Conservation (phyloP, 2,329 filamentous ascomycete species). For the Beauveria caledonica region DNA sequence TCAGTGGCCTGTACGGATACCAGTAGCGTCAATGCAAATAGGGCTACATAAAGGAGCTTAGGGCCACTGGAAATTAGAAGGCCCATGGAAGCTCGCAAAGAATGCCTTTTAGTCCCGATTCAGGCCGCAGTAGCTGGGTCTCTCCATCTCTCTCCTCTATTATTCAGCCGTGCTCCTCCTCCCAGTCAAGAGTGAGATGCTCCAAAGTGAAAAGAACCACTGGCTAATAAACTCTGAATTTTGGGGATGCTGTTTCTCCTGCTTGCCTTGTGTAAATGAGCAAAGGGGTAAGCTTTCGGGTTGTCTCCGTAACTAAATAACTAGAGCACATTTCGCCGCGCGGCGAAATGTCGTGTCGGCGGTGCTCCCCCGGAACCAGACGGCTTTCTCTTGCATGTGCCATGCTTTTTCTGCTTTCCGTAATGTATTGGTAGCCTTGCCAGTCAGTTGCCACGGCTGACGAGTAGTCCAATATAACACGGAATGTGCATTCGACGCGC, state of each 20-base stretch:
- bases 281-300: background rate
- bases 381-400: too few species aligned
- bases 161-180: background rate
- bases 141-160: background rate
- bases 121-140: background rate
- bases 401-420: too few species aligned
- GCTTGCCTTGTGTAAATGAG: background rate
- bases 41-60: background rate
- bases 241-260: background rate
- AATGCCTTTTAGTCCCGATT: conserved; percentile 5
- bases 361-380: too few species aligned
- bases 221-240: conserved; percentile 5
- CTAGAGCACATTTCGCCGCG: too few species aligned
- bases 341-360: too few species aligned
- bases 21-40: too few species aligned
- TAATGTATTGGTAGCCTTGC: too few species aligned
- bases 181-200: background rate
- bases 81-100: background rate
- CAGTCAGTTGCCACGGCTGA: too few species aligned
- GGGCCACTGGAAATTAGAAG: background rate
- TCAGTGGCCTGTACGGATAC: too few species aligned
- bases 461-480: too few species aligned
- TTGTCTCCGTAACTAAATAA: too few species aligned
- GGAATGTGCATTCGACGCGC: too few species aligned
- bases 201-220: background rate